Conservation (phyloP, 1,284 basidiomycete genomes). For the Ceratobasidium sp. region DNA sequence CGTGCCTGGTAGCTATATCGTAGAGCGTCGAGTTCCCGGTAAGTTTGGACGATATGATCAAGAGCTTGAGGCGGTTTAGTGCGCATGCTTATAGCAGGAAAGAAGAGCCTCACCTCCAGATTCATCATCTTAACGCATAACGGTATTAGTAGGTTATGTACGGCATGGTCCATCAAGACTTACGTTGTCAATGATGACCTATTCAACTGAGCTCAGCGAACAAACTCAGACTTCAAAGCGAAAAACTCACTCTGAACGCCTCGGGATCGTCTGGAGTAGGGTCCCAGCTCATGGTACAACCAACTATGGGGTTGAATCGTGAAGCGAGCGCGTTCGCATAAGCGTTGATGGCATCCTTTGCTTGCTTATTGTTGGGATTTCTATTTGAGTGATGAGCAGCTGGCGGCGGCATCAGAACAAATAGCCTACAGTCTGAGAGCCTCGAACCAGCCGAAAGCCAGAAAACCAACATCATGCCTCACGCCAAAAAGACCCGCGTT, state of each 20-base stretch:
- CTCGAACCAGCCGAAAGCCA: constrained; percentile 71
- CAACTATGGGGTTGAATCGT: constrained; percentile 58
- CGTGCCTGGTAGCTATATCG: constrained; percentile 70
- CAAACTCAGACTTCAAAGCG: neutral
- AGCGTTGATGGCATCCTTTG: constrained; percentile 54
- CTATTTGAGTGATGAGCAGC: constrained; percentile 47
- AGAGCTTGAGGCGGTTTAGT: constrained; percentile 53
- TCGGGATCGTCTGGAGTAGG: constrained; percentile 59
- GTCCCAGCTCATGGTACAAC: constrained; percentile 67
- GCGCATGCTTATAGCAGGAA: neutral
- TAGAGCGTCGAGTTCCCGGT: constrained; percentile 67
- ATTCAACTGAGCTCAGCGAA: constrained; percentile 46
- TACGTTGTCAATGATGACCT: constrained; percentile 74
- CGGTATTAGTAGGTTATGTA: neutral
- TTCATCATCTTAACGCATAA: constrained; percentile 67
- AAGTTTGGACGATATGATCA: constrained; percentile 65
- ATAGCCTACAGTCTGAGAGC: constrained; percentile 58
- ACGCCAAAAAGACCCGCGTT: constrained; percentile 53
- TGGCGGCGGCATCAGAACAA: neutral
- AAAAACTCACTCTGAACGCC: constrained; percentile 61
- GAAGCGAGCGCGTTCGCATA: constrained; percentile 58
- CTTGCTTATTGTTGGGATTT: constrained; percentile 56
- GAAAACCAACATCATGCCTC: constrained; percentile 75
- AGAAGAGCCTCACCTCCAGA: constrained; percentile 59
- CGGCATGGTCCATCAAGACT: neutral